Evolutionary conservation across 352 stramenopile genomes (phyloP).

Genomic region (Globisporangium solare): DNA sequence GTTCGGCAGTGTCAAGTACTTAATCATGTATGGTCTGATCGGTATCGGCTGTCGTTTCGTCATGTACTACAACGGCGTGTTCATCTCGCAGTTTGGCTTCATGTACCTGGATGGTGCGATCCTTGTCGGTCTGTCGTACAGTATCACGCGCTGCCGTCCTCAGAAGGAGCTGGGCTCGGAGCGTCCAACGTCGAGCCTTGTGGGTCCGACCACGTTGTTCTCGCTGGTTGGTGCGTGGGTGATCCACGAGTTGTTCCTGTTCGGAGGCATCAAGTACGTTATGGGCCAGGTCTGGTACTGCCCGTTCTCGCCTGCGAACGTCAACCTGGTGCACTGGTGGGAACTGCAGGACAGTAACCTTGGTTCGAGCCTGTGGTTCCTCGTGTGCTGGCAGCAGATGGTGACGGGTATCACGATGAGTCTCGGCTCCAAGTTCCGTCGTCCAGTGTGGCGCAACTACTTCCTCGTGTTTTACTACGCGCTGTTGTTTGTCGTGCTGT

Average conservation of each 20-base stretch:
- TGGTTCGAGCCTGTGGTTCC: conserved; percentile 51
- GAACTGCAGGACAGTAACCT: conserved; percentile 67
- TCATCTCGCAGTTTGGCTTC: conserved; percentile 85
- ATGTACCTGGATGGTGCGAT: conserved; percentile 80
- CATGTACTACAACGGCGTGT: conserved; percentile 85
- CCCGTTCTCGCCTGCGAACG: conserved; percentile 55
- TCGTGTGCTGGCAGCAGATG: conserved; percentile 71
- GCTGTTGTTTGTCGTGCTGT: conserved; percentile 48
- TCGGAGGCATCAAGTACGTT: conserved; percentile 51
- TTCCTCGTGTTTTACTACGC: conserved; percentile 64
- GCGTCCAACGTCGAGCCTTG: conserved; percentile 77
- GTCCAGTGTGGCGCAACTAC: conserved; percentile 53
- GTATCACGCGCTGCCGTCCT: conserved; percentile 63
- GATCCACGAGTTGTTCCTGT: conserved; percentile 80
- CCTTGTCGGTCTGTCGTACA: conserved; percentile 76
- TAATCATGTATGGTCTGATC: conserved; percentile 88
- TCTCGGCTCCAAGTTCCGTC: conserved; percentile 66
- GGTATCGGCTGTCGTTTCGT: conserved; percentile 77
- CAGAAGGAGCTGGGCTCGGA: conserved; percentile 51
- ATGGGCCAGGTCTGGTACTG: conserved; percentile 63
- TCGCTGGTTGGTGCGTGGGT: conserved; percentile 48
- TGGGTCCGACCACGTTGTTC: conserved; percentile 67
- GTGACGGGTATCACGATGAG: conserved; percentile 49
- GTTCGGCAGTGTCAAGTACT: conserved; percentile 81
- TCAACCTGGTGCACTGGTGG: conserved; percentile 75